Base-by-base conservation (phyloP, 1,139 yeast species). In the Arxiozyma slooffiae region DNA sequence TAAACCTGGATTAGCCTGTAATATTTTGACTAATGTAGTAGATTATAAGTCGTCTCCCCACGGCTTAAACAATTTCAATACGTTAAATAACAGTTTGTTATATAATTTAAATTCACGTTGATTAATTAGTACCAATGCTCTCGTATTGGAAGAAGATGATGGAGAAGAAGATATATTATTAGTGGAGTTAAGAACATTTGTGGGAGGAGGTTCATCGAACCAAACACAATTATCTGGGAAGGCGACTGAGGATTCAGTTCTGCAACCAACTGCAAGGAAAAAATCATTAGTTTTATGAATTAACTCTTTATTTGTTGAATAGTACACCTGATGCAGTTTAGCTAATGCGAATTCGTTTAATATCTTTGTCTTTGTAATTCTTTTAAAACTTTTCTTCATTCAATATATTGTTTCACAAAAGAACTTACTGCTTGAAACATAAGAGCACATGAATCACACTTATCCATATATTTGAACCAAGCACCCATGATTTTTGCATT, bases 331-430 rank as follows among this genome's bases (percentile, higher is more conserved):
- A 39, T 79, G 78, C 38, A 86, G 60, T 52, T 80, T 80, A 38
- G 76, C 74, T 57, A 89, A 65, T 34, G 84, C 79, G 73, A 85
- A 79, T 60, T 90, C 97, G 60, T 86, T 88, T 60, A 90, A 77
- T 20, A 89, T 76, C 56, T 80, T 80, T 57, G 88, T 78, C 63
- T 89, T 90, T 1, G 89, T 78, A 52, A 82, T 72, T 60, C 81
- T 82, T 56, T 80, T 78, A 61, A 82, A 84, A 17, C 78, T 72
- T 1, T 72, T 63, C n/a, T 58, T 90, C 97, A 36, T 68, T 65
- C 41, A 88, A 63, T 2, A 90, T 74, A 36, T 71, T 70, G 1
- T 69, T n/a, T 60, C 17, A 73, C 77, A 50, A 88, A 68, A 37
- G 80, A 74, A 0, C 67, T 63, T 2, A 88, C 53, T 0, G 82